These are phyloP conservation scores for Graphilbum fragrans DNA, from an alignment of 2,329 filamentous ascomycete genomes.

Conservation along the genomic window DNA sequence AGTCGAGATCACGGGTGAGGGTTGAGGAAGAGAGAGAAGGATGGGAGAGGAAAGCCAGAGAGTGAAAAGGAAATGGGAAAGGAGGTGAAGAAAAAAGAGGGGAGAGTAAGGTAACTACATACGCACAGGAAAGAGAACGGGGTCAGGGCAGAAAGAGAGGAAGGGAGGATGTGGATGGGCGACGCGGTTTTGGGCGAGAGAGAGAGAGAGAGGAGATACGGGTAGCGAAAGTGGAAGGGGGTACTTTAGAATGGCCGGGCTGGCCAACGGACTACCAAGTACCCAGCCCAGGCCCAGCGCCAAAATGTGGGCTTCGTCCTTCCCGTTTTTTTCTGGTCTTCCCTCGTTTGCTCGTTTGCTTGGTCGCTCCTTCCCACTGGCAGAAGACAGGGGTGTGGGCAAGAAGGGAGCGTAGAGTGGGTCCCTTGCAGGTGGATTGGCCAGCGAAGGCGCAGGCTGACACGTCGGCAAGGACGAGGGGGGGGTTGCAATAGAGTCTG, in stretches of 20 bases:
- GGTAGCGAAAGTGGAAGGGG: neutral
- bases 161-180: neutral
- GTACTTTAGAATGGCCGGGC: conserved; percentile 7
- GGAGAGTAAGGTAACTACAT: neutral
- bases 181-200: conserved; percentile 7
- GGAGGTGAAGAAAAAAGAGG: conserved; percentile 1
- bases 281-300: too few species aligned
- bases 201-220: neutral
- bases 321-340: too few species aligned
- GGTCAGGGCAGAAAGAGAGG: neutral
- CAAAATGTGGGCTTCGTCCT: too few species aligned
- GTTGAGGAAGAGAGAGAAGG: neutral
- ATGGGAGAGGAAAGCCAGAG: neutral
- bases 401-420: neutral
- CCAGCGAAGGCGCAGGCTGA: conserved; percentile 11
- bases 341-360: too few species aligned
- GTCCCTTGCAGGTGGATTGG: conserved; percentile 9
- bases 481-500: neutral
- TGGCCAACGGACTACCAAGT: conserved; percentile 1
- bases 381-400: conserved; percentile 4
- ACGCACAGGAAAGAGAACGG: conserved; percentile 1
- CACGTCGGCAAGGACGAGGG: conserved; percentile 11
- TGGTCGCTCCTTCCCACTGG: neutral
- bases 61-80: conserved; percentile 2
- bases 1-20: neutral